Evolutionary conservation across 108 stramenopile species (phyloP), one percentile per base, ranked within the genome.

Genomic region (Pseudonitzschia pungens): DNA sequence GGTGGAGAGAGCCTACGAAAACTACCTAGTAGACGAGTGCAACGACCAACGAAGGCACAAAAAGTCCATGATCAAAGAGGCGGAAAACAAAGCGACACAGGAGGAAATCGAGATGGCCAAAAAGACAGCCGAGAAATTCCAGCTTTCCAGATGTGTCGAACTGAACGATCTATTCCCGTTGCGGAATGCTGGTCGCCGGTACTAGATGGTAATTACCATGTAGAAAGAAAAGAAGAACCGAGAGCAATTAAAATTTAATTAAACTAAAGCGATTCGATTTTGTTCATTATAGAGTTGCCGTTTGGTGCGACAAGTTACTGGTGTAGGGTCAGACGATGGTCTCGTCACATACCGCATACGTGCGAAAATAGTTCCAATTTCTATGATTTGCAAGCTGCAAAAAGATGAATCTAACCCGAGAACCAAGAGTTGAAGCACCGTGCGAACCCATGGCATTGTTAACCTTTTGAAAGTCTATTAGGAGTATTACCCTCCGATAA

Each of bases 1-100:
- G 92, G 95, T 96, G 15, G 90, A 93, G 67, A 69, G 68, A 28
- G 81, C 87, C 28, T 96, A 96, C 78, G 79, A 93, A 67, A 67
- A 80, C 14, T 96, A 87, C 59, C 68, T 96, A 0, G 60, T 84
- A 4, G 81, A 89, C 11, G 92, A 93, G 80, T 96, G 95, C 81
- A 92, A 89, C 22, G 80, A 56, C 50, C 92, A 96, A 73, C 79
- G 78, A 72, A 70, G 56, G 20, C 87, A 92, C 84, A 87, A 93
- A 74, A 69, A 68, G 55, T 65, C 75, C 36, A 53, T 93, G 52
- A 71, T 90, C 63, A 63, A 59, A 56, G 63, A 84, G 78, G 43
- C 70, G 33, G 56, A 75, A 65, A 65, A 75, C 33, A 68, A 72
- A 32, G 15, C 69, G 45, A 80, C 84, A n/a, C 72, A 78, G 66